A percentile compares a stretch with the other conserved stretches of the same genome.
Conservation (phyloP, 1,139 yeast genomes). For the Suhomyces bolitotheri region DNA sequence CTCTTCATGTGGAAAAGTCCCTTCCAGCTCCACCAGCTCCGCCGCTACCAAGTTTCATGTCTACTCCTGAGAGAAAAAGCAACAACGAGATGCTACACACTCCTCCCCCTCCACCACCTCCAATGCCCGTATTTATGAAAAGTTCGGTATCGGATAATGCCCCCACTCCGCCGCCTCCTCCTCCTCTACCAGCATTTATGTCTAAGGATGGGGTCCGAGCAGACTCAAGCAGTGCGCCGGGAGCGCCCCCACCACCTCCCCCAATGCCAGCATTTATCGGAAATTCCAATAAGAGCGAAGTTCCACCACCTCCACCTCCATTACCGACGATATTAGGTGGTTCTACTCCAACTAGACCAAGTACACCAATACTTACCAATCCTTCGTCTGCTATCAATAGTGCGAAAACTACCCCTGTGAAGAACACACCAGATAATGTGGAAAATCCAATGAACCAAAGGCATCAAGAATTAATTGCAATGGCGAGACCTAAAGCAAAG, state of each 20-base stretch:
- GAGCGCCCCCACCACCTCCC: conserved; percentile 23
- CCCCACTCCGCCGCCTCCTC: conserved; percentile 33
- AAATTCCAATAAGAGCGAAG: background rate
- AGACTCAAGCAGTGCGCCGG: background rate
- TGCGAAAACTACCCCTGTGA: no score
- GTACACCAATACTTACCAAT: conserved; percentile 7
- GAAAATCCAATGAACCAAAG: no score
- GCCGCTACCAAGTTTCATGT: background rate
- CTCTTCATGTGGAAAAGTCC: no score
- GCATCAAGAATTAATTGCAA: conserved; percentile 10
- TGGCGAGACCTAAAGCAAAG: conserved; percentile 57
- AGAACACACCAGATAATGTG: no score
- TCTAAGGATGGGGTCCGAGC: conserved; percentile 7
- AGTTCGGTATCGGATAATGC: background rate
- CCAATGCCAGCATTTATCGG: conserved; percentile 19
- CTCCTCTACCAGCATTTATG: conserved; percentile 21
- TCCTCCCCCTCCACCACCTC: conserved; percentile 26
- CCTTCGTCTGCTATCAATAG: background rate
- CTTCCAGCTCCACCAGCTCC: conserved; percentile 5
- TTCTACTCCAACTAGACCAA: background rate
- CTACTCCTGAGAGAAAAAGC: conserved; percentile 13
- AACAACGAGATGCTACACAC: conserved; percentile 36
- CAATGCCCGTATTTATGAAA: background rate
- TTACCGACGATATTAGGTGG: conserved; percentile 14
- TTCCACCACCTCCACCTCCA: conserved; percentile 23